phyloP scores from a whole-genome alignment of 176 grass and related monocot species.

The Triticum urartu region DNA sequence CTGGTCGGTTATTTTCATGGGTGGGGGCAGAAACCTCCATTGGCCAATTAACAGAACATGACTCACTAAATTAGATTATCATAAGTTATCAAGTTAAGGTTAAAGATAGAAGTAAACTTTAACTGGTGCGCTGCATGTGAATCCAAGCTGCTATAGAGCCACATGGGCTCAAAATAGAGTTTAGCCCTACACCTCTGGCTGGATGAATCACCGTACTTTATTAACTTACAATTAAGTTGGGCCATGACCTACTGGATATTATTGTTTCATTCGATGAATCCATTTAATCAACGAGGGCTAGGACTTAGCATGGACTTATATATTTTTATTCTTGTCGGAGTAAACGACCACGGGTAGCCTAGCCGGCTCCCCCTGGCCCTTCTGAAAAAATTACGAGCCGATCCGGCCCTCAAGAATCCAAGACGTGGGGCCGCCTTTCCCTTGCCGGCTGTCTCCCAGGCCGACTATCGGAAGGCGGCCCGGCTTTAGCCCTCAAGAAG shows the following conservation, averaged over 20 bases:
- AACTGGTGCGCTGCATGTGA: not conserved
- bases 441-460: too few relatives aligned
- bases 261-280: not conserved
- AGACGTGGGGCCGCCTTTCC: too few relatives aligned
- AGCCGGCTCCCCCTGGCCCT: too few relatives aligned
- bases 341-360: too few relatives aligned
- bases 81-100: not conserved
- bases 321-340: not conserved
- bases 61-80: not conserved
- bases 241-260: not conserved
- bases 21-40: not conserved
- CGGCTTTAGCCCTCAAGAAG: too few relatives aligned
- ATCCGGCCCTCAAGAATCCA: too few relatives aligned
- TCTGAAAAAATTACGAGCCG: too few relatives aligned
- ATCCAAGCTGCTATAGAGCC: not conserved
- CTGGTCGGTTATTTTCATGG: not conserved
- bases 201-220: not conserved
- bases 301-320: not conserved
- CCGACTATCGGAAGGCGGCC: too few relatives aligned
- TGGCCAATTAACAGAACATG: not conserved
- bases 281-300: not conserved
- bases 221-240: conserved; percentile 15
- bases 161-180: conserved; percentile 3
- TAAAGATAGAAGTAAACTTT: not conserved
- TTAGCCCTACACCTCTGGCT: not conserved